Base-by-base conservation (phyloP, 1,139 yeast species). In the Hemisphaericaspora lyxosophila region DNA sequence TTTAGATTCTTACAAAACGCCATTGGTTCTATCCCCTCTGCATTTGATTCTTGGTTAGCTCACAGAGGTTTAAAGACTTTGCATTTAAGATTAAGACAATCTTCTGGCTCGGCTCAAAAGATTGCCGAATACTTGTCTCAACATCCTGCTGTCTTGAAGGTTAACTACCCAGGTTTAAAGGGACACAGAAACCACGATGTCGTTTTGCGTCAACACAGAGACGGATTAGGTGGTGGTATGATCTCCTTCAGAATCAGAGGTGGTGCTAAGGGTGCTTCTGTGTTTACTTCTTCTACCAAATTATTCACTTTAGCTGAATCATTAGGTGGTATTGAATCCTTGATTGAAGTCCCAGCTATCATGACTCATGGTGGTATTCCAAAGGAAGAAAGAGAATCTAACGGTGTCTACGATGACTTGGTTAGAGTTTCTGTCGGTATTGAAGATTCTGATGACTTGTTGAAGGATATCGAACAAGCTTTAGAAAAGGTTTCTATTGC, bases 291-390 rank as follows among this genome's bases (percentile, higher is more conserved):
- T 35, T 59, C 80, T 34, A 85, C 95, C 48, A 78, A 82, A 65
- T 64, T 85, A 47, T 87, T 87, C 72, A 82, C 94, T 18, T 74
- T 87, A 56, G 96, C 96, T 44, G 95, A 87, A 67, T 85, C 95
- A 24, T 76, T 87, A 44, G 96, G 96, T 51, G 96, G 96, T 53
- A 82, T 87, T 50, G 96, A 88, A 68, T 82, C 92, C 17, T 74
- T 87, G 59, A 69, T 85, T 48, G 95, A 87, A 66, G 92, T 87
- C 36, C 96, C 96, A 37, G 95, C 96, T 41, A 80, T 82, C 40
- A 87, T 87, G 95, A 87, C 96, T 51, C 96, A 87, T 56, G 94
- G 94, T 41, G 95, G 95, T 59, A 86, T 88, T 62, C 90, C 95
- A 56, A 74, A 75, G 62, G 87, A 71, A 40, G 82, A 80, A 55